Evolutionary conservation across 495 filamentous ascomycete genomes (phyloP).

Genomic region (Penicillium maclennaniae): DNA sequence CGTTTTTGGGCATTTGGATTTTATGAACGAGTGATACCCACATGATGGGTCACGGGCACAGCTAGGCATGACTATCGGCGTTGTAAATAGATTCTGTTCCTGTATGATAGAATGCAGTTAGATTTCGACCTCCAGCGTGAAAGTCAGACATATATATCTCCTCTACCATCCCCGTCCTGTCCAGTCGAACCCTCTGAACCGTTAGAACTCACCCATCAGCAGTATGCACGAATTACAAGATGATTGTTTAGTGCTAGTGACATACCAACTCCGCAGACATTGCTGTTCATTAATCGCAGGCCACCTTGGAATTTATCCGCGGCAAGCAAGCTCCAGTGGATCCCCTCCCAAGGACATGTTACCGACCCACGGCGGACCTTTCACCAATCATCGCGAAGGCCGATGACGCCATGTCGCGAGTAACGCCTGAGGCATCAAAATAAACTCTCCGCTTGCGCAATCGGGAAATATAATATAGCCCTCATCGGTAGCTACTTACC

Average conservation of each 20-base stretch:
- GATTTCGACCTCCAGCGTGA: background rate
- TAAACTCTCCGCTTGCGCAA: constrained; percentile 16
- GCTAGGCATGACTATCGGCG: background rate
- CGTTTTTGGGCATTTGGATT: background rate
- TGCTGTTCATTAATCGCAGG: background rate
- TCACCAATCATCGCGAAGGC: constrained; percentile 8
- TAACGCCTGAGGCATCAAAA: constrained; percentile 16
- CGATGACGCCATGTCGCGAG: constrained; percentile 15
- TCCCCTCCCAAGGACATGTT: background rate
- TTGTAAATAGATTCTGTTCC: background rate
- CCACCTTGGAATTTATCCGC: background rate
- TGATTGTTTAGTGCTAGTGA: background rate
- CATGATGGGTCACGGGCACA: background rate
- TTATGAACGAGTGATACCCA: constrained; percentile 7
- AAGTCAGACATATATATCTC: background rate
- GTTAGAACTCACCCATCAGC: no score
- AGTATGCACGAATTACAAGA: background rate
- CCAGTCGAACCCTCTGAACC: background rate
- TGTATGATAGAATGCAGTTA: background rate
- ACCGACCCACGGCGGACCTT: background rate
- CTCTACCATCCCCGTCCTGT: background rate
- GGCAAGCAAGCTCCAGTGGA: constrained; percentile 2
- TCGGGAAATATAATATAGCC: constrained; percentile 13
- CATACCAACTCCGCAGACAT: background rate
- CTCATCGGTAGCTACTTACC: constrained; percentile 1